phyloP scores from a whole-genome alignment of 2,329 filamentous ascomycete genomes.

The Fusarium coicis region DNA sequence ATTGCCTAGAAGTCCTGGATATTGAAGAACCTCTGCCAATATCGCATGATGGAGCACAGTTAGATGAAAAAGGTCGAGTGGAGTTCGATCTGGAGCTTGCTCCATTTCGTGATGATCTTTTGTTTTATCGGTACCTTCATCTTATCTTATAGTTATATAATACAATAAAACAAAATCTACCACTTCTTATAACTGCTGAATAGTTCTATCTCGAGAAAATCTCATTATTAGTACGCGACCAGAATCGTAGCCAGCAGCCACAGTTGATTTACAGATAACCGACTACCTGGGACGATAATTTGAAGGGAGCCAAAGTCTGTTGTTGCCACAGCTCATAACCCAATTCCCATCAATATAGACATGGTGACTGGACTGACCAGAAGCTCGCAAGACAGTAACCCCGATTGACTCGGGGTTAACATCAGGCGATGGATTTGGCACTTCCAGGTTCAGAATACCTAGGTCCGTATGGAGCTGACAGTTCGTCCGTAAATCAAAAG shows the following conservation, averaged over 20 bases:
- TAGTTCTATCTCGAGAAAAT: not conserved
- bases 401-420: fast-evolving
- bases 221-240: not conserved
- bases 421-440: fast-evolving
- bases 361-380: fast-evolving
- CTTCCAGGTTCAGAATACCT: fast-evolving
- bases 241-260: fast-evolving
- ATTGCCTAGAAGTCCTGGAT: fast-evolving
- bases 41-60: not conserved
- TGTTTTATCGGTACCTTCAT: fast-evolving
- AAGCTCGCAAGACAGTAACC: fast-evolving
- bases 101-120: not conserved
- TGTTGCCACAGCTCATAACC: fast-evolving
- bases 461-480: fast-evolving
- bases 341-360: fast-evolving
- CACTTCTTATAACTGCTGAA: fast-evolving
- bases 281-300: fast-evolving
- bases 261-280: fast-evolving
- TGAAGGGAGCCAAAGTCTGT: fast-evolving
- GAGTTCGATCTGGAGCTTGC: not conserved
- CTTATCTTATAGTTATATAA: fast-evolving
- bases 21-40: fast-evolving
- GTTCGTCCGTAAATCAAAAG: fast-evolving
- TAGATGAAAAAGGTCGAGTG: not conserved
- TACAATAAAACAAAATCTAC: too few relatives aligned